phyloP scores from a whole-genome alignment of 1,284 basidiomycete species.

The Neotropicomus parvogracilis region DNA sequence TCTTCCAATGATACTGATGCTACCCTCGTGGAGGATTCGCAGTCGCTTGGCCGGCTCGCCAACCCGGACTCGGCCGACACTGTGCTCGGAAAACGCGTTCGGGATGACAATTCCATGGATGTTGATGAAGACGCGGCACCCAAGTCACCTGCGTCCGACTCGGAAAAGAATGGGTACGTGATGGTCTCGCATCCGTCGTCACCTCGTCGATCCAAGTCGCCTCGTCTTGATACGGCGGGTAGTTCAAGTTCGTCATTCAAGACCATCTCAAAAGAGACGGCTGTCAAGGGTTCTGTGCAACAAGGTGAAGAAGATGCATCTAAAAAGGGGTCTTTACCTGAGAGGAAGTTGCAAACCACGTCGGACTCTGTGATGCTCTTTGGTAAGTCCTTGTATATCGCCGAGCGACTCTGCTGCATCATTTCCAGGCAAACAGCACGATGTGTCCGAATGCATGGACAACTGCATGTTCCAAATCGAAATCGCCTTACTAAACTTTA shows the following conservation, averaged over 20 bases:
- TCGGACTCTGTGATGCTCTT: constrained; percentile 88
- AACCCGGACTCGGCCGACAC: constrained; percentile 41
- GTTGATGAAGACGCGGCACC: constrained; percentile 41
- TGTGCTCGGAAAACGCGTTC: constrained; percentile 70
- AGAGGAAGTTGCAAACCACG: constrained; percentile 51
- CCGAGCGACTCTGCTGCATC: background rate
- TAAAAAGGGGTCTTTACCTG: constrained; percentile 60
- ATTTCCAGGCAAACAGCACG: constrained; percentile 82
- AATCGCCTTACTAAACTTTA: constrained; percentile 79
- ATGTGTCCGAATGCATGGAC: constrained; percentile 98
- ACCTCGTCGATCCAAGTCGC: constrained; percentile 38
- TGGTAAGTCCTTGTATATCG: constrained; percentile 47
- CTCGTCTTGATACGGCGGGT: constrained; percentile 31
- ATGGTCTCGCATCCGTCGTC: constrained; percentile 44
- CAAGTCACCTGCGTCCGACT: constrained; percentile 33
- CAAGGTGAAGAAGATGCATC: constrained; percentile 23
- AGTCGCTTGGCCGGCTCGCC: constrained; percentile 32
- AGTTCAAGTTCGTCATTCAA: constrained; percentile 33
- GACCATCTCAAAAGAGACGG: constrained; percentile 44
- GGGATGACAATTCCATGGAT: constrained; percentile 52
- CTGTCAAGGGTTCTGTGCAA: constrained; percentile 25
- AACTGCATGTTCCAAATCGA: constrained; percentile 99
- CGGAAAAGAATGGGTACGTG: constrained; percentile 48
- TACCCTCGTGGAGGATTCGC: constrained; percentile 74
- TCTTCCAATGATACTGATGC: constrained; percentile 82